Conservation (phyloP, 495 filamentous ascomycete genomes). For the Lasiosphaeria ovina region DNA sequence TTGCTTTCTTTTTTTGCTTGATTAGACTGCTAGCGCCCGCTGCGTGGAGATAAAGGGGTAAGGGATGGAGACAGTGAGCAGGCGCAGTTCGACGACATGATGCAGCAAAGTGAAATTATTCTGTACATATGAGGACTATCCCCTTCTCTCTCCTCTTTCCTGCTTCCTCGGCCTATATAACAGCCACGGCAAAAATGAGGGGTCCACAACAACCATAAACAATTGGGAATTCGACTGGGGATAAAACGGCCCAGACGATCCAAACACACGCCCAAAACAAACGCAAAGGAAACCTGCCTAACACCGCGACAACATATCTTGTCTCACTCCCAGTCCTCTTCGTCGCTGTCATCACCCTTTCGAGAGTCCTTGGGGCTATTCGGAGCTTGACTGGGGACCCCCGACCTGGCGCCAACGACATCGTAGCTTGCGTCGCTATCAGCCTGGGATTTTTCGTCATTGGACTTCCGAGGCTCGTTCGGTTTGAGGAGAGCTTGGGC, state of each 20-base stretch:
- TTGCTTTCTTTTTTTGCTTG: background rate
- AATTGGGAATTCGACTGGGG: background rate
- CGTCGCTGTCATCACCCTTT: constrained; percentile 44
- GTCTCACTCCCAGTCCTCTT: constrained; percentile 80
- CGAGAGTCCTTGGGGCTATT: constrained; percentile 65
- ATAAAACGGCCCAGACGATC: background rate
- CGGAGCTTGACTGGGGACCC: constrained; percentile 70
- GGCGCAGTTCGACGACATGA: too few species aligned
- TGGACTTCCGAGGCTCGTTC: constrained; percentile 69
- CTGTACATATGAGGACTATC: too few species aligned
- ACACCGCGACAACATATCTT: background rate
- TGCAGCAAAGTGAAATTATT: too few species aligned
- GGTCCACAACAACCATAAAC: background rate
- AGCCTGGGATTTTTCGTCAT: constrained; percentile 79
- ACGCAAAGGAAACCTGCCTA: background rate
- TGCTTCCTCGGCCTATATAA: too few species aligned
- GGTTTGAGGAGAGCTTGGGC: constrained; percentile 49
- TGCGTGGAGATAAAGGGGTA: too few species aligned
- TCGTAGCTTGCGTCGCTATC: constrained; percentile 94
- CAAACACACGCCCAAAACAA: background rate
- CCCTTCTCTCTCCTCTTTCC: too few species aligned
- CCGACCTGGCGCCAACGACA: constrained; percentile 72
- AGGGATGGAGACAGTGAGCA: too few species aligned
- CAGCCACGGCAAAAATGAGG: background rate
- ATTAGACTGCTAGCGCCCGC: too few species aligned